Conservation (phyloP, 1,284 basidiomycete species). For the Tremellales sp. region DNA sequence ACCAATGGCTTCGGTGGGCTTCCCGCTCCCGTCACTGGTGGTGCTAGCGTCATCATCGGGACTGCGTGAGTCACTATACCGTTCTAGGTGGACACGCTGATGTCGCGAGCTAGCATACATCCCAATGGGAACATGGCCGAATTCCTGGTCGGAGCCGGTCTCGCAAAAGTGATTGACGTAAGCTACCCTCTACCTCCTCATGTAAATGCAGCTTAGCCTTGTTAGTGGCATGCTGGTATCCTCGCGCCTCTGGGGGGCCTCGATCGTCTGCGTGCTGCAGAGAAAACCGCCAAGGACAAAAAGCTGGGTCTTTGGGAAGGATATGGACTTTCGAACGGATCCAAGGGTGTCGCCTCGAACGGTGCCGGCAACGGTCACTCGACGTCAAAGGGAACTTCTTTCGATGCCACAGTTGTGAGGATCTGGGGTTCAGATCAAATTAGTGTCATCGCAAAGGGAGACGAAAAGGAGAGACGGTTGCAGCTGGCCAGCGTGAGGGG, state of each 20-base stretch:
- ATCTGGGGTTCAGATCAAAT: slow-evolving; percentile 93
- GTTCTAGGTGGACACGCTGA: not conserved
- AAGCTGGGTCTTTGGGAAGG: slow-evolving; percentile 73
- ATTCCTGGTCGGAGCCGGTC: slow-evolving; percentile 74
- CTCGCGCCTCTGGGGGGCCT: slow-evolving; percentile 74
- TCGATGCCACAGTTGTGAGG: slow-evolving; percentile 79
- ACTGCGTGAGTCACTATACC: slow-evolving; percentile 53
- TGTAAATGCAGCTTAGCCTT: slow-evolving; percentile 6
- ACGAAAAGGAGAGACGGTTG: slow-evolving; percentile 68
- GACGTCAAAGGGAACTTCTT: slow-evolving; percentile 55
- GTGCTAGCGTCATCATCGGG: slow-evolving; percentile 85
- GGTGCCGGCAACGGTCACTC: slow-evolving; percentile 12
- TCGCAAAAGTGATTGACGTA: slow-evolving; percentile 83
- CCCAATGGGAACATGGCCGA: slow-evolving; percentile 94
- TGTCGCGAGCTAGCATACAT: slow-evolving; percentile 62
- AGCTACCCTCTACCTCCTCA: slow-evolving; percentile 5
- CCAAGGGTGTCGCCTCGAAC: slow-evolving; percentile 24
- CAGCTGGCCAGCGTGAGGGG: slow-evolving; percentile 87
- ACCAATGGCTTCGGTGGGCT: slow-evolving; percentile 14
- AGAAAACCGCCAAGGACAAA: slow-evolving; percentile 79
- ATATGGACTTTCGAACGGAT: slow-evolving; percentile 51
- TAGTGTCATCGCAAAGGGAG: slow-evolving; percentile 69
- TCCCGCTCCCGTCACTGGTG: slow-evolving; percentile 46
- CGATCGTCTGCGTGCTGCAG: slow-evolving; percentile 79
- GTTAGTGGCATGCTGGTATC: slow-evolving; percentile 89